phyloP scores from a whole-genome alignment of 208 protist species.

The Spongospora subterranea region DNA sequence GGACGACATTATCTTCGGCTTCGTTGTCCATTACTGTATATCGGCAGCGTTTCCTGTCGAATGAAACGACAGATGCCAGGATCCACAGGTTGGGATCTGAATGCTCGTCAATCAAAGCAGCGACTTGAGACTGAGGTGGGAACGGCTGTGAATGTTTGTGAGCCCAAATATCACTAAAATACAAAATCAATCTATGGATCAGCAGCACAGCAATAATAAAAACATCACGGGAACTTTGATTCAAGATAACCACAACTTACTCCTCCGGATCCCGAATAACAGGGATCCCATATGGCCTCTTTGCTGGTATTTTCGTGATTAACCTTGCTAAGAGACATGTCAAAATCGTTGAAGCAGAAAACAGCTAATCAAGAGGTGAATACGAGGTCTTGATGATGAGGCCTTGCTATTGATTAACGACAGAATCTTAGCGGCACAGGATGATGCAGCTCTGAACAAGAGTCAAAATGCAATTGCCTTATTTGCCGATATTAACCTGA shows the following conservation, averaged over 20 bases:
- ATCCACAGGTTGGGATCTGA: slow-evolving; percentile 52
- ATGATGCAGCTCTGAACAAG: not conserved
- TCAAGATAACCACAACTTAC: not conserved
- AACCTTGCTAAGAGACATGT: slow-evolving; percentile 1
- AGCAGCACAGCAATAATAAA: no score
- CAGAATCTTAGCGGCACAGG: not conserved
- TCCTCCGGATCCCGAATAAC: slow-evolving; percentile 12
- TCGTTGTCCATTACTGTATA: slow-evolving; percentile 47
- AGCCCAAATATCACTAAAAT: not conserved
- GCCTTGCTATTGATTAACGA: not conserved
- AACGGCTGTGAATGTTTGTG: not conserved
- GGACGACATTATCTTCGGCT: not conserved
- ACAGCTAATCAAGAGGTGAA: not conserved
- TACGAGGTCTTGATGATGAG: not conserved
- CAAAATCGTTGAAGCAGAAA: not conserved
- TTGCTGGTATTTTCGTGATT: not conserved
- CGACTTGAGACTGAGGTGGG: slow-evolving; percentile 2
- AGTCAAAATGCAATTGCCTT: not conserved
- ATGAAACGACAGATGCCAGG: not conserved
- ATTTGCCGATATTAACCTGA: not conserved
- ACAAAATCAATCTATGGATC: no score
- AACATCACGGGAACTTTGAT: not conserved
- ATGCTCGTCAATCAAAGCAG: slow-evolving; percentile 47
- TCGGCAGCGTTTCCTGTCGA: not conserved
- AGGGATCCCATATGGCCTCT: not conserved